Percentiles rank a stretch among this genome's conserved stretches.
These are phyloP conservation scores for Talaromyces pinophilus DNA, from an alignment of 2,329 filamentous ascomycete species.

Conservation along the genomic window DNA sequence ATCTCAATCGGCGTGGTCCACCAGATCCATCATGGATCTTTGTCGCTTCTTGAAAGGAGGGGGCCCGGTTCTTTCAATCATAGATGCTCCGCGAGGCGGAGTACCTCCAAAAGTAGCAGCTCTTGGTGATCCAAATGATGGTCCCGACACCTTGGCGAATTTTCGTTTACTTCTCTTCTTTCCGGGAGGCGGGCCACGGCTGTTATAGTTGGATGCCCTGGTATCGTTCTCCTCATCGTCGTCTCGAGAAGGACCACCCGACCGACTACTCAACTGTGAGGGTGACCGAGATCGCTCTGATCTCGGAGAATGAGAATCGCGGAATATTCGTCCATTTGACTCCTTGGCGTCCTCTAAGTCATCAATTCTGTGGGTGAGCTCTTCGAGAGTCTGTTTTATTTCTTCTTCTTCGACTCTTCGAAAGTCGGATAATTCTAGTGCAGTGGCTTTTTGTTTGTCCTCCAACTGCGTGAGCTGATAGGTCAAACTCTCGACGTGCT, in stretches of 20 bases:
- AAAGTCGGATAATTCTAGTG: not conserved
- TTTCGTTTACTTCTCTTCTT: slow-evolving; percentile 21
- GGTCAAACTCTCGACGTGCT: slow-evolving; percentile 11
- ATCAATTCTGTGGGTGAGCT: not conserved
- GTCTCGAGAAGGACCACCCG: not conserved
- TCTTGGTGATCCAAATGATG: not conserved
- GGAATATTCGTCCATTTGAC: not conserved
- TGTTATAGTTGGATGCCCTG: not conserved
- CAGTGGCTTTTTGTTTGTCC: slow-evolving; percentile 1
- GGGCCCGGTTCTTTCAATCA: slow-evolving; percentile 7
- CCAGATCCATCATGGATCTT: slow-evolving; percentile 12
- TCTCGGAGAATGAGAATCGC: not conserved
- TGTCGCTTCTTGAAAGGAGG: slow-evolving; percentile 12
- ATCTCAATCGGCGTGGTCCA: not conserved
- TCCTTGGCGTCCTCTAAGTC: slow-evolving; percentile 3
- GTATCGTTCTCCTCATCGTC: not conserved
- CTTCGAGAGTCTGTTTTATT: not conserved
- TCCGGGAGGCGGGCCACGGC: not conserved
- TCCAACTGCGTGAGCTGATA: slow-evolving; percentile 13
- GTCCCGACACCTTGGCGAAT: not conserved
- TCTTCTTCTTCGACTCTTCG: not conserved
- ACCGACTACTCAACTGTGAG: not conserved
- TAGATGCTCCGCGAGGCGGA: slow-evolving; percentile 2
- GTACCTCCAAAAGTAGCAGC: not conserved
- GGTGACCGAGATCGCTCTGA: not conserved